Conservation (phyloP, 805 yeast genomes). For the Cyberlindnera americana region DNA sequence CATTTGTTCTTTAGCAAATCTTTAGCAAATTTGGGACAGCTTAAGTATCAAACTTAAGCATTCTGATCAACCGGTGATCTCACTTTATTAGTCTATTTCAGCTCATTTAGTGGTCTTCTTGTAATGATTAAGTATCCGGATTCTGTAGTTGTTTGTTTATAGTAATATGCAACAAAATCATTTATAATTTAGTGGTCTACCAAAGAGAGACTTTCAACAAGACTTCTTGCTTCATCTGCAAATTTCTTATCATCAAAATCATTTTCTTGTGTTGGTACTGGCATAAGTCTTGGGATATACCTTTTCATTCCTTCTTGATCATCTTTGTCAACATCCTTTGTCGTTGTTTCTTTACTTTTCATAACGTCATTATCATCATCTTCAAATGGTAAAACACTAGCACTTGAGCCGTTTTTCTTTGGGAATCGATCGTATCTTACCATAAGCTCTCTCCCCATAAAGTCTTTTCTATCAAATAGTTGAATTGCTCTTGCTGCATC, state of each 20-base stretch:
- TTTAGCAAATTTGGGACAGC: too few relatives aligned
- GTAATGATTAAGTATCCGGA: too few relatives aligned
- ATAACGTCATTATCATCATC: constrained; percentile 1
- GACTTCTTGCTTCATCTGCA: constrained; percentile 25
- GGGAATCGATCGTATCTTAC: constrained; percentile 60
- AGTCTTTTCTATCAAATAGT: constrained; percentile 46
- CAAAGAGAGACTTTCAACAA: constrained; percentile 21
- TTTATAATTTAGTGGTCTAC: background rate
- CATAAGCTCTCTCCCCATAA: constrained; percentile 57
- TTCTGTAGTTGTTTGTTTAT: too few relatives aligned
- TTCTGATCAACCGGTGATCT: too few relatives aligned
- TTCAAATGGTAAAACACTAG: background rate
- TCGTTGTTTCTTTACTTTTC: background rate
- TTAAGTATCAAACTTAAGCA: too few relatives aligned
- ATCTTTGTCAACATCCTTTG: background rate
- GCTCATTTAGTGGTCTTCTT: too few relatives aligned
- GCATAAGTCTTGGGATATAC: background rate
- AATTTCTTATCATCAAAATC: constrained; percentile 19
- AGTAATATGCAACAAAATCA: background rate
- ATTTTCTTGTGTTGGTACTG: background rate
- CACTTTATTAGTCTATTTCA: too few relatives aligned
- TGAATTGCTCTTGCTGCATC: constrained; percentile 49
- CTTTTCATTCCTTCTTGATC: background rate
- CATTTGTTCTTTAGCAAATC: too few relatives aligned
- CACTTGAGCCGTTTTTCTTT: constrained; percentile 12